Evolutionary conservation across 345 rosid species (phyloP).

Genomic region (Eucalyptus regnans): DNA sequence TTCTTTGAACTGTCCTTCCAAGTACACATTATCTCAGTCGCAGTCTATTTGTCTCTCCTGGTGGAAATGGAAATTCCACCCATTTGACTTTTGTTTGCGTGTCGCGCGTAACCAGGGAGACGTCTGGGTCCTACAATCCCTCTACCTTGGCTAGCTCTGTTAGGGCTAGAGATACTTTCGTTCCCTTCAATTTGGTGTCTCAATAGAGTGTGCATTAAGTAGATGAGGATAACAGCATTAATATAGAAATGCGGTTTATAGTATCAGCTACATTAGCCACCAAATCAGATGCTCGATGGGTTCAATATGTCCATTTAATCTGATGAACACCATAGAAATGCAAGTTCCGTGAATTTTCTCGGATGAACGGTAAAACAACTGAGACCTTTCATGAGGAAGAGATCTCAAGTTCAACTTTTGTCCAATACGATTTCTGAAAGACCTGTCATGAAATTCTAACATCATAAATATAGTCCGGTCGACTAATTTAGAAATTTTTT

Average conservation of each 20-base stretch:
- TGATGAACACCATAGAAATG: neutral
- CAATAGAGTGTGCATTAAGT: too few species aligned
- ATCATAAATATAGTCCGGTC: rapidly evolving
- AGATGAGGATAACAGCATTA: rapidly evolving
- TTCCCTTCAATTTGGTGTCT: neutral
- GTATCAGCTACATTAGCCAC: neutral
- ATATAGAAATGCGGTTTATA: too few species aligned
- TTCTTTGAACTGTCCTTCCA: neutral
- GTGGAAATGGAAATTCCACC: too few species aligned
- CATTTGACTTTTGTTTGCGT: neutral
- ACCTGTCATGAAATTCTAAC: rapidly evolving
- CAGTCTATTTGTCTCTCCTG: neutral
- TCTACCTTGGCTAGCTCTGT: neutral
- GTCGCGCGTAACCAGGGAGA: neutral
- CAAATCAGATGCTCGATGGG: neutral
- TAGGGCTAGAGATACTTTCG: neutral
- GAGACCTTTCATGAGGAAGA: neutral
- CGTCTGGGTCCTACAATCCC: rapidly evolving
- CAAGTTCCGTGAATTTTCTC: neutral
- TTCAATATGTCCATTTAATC: neutral
- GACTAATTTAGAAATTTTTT: too few species aligned
- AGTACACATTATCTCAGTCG: neutral
- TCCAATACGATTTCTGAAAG: rapidly evolving
- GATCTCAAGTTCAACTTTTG: neutral
- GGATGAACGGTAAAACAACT: rapidly evolving